Base-by-base conservation (phyloP, 2,329 filamentous ascomycete species). In the Cadophora luteo-olivacea region DNA sequence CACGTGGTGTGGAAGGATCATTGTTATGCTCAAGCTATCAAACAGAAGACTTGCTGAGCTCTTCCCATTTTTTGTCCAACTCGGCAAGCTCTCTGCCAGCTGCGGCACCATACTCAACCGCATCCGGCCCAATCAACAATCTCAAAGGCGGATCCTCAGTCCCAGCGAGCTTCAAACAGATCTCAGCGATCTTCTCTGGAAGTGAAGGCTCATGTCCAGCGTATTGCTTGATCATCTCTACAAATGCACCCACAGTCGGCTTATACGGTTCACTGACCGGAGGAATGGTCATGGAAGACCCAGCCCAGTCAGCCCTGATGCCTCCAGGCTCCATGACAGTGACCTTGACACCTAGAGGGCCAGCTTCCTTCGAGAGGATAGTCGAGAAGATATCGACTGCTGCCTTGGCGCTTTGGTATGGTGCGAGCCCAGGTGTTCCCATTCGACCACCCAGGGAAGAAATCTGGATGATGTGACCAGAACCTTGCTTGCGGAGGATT, bases 331-430 rank as follows among this genome's bases (percentile, higher is more conserved):
- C 80, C 0, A 81, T 68, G 0, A 80, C 77, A 0, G 77, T 79
- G 0, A 81, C 71, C 58, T 78, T 81, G 68, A 82, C 76, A 0
- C 0, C 82, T 69, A 1, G 76, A 75, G 0, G 78, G 73, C 52
- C 65, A 0, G 81, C 67, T 48, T 82, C 81, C 11, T 73, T 58
- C 0, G 75, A 66, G 0, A 82, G 69, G 0, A 74, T 75, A 0
- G 76, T 76, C 0, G 80, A 79, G 66, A 82, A 81, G 0, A 79
- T 77, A 0, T 73, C 76, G 0, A 82, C 74, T 0, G 80, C 80
- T 79, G 79, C 81, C 66, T 82, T 82, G 45, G 79, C 75, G 41
- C 75, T 75, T 62, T 81, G 80, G 49, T 82, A 81, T 0, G 79
- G 76, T 0, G 73, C 64, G 1, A 80, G 70, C 6, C 81, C 80